Evolutionary conservation across 768 basidiomycete species (phyloP).

Genomic region (Leccinellum rugosiceps): DNA sequence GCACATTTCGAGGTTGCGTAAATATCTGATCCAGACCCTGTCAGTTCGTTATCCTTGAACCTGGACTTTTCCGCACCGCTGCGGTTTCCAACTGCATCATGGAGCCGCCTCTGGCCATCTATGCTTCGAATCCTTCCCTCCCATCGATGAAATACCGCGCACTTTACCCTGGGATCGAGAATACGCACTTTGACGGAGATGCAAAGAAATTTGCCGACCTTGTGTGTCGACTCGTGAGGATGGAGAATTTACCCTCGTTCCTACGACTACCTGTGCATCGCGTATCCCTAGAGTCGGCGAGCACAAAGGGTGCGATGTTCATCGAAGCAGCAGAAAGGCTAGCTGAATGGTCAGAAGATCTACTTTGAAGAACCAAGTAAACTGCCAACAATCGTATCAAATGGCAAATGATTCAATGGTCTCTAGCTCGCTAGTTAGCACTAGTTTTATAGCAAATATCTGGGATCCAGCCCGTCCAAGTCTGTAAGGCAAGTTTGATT

Average conservation of each 20-base stretch:
- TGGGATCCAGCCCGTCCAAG: no score
- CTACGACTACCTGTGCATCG: constrained; percentile 23
- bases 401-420: not conserved
- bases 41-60: constrained; percentile 23
- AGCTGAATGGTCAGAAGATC: constrained; percentile 23
- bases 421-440: no score
- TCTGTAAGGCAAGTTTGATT: no score
- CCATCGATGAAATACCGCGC: constrained; percentile 23
- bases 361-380: constrained; percentile 11
- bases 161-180: constrained; percentile 13
- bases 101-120: constrained; percentile 15
- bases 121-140: constrained; percentile 26
- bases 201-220: constrained; percentile 22
- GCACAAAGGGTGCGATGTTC: constrained; percentile 17
- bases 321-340: constrained; percentile 21
- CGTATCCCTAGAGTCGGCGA: constrained; percentile 20
- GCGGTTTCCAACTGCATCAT: constrained; percentile 3
- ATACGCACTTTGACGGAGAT: constrained; percentile 23
- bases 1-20: not conserved
- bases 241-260: constrained; percentile 15
- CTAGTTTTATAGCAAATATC: no score
- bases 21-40: not conserved
- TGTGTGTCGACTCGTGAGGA: constrained; percentile 15
- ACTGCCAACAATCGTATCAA: not conserved
- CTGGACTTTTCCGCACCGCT: constrained; percentile 25